phyloP scores from a whole-genome alignment of 805 yeast species.

The Starmera pachycereana region DNA sequence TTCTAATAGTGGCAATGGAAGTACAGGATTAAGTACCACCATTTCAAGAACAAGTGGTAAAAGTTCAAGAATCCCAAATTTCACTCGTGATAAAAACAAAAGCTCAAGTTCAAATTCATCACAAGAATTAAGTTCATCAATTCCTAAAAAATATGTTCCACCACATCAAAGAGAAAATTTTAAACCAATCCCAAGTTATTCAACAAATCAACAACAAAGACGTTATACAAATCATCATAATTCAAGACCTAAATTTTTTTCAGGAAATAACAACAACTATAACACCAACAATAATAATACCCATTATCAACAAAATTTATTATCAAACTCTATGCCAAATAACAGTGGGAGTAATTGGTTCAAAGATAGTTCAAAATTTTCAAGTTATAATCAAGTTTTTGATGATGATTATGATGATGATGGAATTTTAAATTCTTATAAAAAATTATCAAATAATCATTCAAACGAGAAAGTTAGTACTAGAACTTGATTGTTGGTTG shows the following conservation, averaged over 20 bases:
- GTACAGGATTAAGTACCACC: not conserved
- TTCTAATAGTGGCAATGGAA: not conserved
- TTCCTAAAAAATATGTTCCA: slow-evolving; percentile 31
- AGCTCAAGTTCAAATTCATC: not conserved
- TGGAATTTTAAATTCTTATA: slow-evolving; percentile 11
- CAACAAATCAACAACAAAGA: slow-evolving; percentile 6
- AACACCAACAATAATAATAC: no score
- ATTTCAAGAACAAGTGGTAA: not conserved
- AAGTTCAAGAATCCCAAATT: not conserved
- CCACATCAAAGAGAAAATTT: slow-evolving; percentile 41
- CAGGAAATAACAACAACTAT: no score
- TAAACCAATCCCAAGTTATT: slow-evolving; percentile 8
- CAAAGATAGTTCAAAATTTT: slow-evolving; percentile 3
- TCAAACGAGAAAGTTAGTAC: no score
- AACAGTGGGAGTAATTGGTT: slow-evolving; percentile 22
- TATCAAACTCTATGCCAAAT: slow-evolving; percentile 28
- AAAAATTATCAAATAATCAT: no score
- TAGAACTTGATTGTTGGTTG: no score
- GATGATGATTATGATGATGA: slow-evolving; percentile 12
- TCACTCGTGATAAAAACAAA: not conserved
- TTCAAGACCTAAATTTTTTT: no score
- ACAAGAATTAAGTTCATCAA: slow-evolving; percentile 1
- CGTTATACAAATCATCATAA: not conserved
- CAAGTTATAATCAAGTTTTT: slow-evolving; percentile 1
- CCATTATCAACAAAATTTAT: no score